Base-by-base conservation (phyloP, 768 basidiomycete genomes). In the Coprinellus micaceus region DNA sequence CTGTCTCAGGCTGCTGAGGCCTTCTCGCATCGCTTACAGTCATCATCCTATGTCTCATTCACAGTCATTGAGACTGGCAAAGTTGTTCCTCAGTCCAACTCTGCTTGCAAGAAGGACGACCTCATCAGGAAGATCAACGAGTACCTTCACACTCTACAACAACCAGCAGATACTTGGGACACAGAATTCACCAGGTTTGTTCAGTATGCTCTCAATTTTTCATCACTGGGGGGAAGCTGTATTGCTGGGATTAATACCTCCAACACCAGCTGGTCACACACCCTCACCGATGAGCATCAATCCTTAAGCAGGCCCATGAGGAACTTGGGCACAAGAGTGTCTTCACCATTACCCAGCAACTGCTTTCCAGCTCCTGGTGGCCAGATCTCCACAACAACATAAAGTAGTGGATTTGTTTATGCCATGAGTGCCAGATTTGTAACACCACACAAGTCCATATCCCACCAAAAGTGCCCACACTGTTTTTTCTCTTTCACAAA, bases 381-480 rank as follows among this genome's bases (percentile, higher is more conserved):
- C 67, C 65, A 4, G 22, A 56, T 13, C 54, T 72, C 63, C 63
- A 67, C 58, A 60, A 63, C 60, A 69, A 75, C 43, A 58, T 74
- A 2, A 43, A 53, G 21, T 71, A 70, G 69, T 73, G 63, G 45
- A 33, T 73, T 7, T 61, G 64, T 17, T 67, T 67, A 12, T 73
- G 74, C 40, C 69, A 69, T 49, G 37, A 64, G 5, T 74, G 72
- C 57, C 71, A 75, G 51, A 49, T 65, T 0, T 50, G 68, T 4
- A 51, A 53, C 30, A 64, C 37, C 36, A 58, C 58, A 2, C 54
- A 67, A 24, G 26, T 70, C 2, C 52, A 64, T 2, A 63, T 71
- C 2, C 71, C 67, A 4, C 69, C 72, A 12, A 60, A 61, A 2
- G 58, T 70, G 7, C 52, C 70, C 0, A 46, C 53, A 2, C 66